Base-by-base conservation (phyloP, 257 asterid species). In the Osmanthus fragrans region DNA sequence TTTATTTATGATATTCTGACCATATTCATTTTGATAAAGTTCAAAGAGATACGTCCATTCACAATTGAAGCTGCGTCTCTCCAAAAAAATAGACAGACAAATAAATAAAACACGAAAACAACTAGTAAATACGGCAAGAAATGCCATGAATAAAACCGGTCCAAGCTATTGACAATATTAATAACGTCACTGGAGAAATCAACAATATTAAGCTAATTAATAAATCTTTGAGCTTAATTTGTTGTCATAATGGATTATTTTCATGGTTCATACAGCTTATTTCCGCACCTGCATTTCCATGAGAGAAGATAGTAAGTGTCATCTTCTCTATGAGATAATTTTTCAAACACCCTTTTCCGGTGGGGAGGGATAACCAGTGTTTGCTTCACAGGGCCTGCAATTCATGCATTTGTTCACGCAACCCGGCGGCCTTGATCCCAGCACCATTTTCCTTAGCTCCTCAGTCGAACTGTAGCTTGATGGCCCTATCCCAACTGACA, bases 231-330 rank as follows among this genome's bases (percentile, higher is more conserved):
- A 47, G 58, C 58, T 47, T 15, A 47, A 47, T 47, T 47, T 47
- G 58, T 47, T 47, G 58, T 47, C 16, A n/a, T 58, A 58, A n/a
- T 58, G 13, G 15, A 58, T 21, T 21, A 58, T n/a, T 18, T 27
- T 71, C 40, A 90, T 79, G 93, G 93, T 16, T 86, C 92, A 79
- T 73, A 91, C 21, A 86, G 80, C 84, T 88, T 88, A 64, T 87
- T 79, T 12, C 96, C 92, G 78, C 96, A 91, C 76, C 86, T 88
- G 87, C 96, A 91, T 82, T 87, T 89, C 96, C 96, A 91, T 1
- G 89, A 85, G 60, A 91, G 96, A 79, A 91, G 94, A 73, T 91
- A 91, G 75, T 91, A 91, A 81, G 89, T 87, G 19, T 73, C 94
- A 74, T 89, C 91, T 67, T 87, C 87, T 81, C 90, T 81, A 25